A percentile compares a stretch with the other conserved stretches of the same genome.
Conservation (phyloP, 371 early-diverging fungal genomes). For the Cokeromyces recurvatus region DNA sequence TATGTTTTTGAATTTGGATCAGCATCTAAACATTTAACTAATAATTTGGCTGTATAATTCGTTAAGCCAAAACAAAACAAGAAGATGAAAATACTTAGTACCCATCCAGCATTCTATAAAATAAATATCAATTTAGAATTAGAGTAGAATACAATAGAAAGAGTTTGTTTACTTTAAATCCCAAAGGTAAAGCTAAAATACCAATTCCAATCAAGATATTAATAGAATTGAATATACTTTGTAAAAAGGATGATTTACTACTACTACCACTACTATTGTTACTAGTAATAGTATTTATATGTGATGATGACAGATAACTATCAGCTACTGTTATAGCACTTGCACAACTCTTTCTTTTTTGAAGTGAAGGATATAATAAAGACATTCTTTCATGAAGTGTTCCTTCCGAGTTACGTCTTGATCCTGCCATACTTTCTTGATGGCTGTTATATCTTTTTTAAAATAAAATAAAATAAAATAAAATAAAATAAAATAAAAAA, state of each 20-base stretch:
- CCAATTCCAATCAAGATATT: slow-evolving; percentile 65
- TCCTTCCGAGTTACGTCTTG: slow-evolving; percentile 8
- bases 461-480: slow-evolving; percentile 19
- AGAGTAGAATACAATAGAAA: background rate
- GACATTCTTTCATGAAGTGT: slow-evolving; percentile 17
- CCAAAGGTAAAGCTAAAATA: slow-evolving; percentile 55
- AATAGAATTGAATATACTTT: slow-evolving; percentile 53
- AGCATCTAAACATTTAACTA: slow-evolving; percentile 55
- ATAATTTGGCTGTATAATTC: slow-evolving; percentile 61
- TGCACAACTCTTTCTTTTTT: slow-evolving; percentile 23
- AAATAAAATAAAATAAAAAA: slow-evolving; percentile 4
- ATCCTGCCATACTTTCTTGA: background rate
- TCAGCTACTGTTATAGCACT: slow-evolving; percentile 25
- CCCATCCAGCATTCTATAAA: slow-evolving; percentile 56
- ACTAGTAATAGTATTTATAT: too few species aligned
- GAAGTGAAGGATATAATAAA: slow-evolving; percentile 20
- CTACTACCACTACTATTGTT: too few species aligned
- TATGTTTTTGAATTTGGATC: slow-evolving; percentile 50
- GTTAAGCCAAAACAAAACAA: slow-evolving; percentile 51
- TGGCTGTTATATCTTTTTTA: slow-evolving; percentile 6
- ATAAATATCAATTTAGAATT: background rate
- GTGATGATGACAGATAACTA: too few species aligned
- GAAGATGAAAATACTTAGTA: slow-evolving; percentile 51
- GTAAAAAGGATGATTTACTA: slow-evolving; percentile 43
- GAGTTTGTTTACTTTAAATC: slow-evolving; percentile 42